Base-by-base conservation (phyloP, 345 rosid species). In the Citrus inodora region DNA sequence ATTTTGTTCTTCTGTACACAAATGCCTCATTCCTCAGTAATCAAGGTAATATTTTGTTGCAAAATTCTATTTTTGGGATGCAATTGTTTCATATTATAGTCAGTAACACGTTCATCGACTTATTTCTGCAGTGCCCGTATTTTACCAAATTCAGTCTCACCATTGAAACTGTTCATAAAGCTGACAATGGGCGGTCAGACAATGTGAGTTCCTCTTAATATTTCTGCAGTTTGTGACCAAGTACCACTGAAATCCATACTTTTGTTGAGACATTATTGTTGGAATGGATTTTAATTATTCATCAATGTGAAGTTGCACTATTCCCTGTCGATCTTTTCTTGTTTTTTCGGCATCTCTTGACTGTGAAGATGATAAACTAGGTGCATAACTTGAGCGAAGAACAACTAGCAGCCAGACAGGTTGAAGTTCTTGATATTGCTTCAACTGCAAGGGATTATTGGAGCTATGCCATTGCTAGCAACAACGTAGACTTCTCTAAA, bases 91-190 rank as follows among this genome's bases (percentile, higher is more conserved):
- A 51, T 25, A 10, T 64, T 48, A 55, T 16, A 32, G 48, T 61
- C n/a, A 67, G 67, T 11, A 21, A 56, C 28, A 53, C 68, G 9
- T 76, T 73, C 11, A 82, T 74, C 40, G 22, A 14, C 80, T 73
- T 79, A 32, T 80, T 59, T 81, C 62, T 88, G 82, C 88, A 91
- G 95, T 91, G 95, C 33, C 92, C 95, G 35, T 89, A 89, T 79
- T 91, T 91, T 77, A 80, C 89, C 76, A 89, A 89, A 76, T 91
- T 89, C 76, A 77, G 82, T 81, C 86, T 91, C 32, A 89, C 91
- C 55, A 74, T 91, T 68, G 93, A 91, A 76, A 91, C 95, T 11
- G 51, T 91, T 71, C 90, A 91, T 76, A 84, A 40, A 80, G 86
- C 88, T 64, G 95, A 91, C 74, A 88, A 85, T 30, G 93, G 91